Percentiles rank a stretch among this genome's conserved stretches.
phyloP scores from a whole-genome alignment of 768 basidiomycete genomes.

The Russula sp. region DNA sequence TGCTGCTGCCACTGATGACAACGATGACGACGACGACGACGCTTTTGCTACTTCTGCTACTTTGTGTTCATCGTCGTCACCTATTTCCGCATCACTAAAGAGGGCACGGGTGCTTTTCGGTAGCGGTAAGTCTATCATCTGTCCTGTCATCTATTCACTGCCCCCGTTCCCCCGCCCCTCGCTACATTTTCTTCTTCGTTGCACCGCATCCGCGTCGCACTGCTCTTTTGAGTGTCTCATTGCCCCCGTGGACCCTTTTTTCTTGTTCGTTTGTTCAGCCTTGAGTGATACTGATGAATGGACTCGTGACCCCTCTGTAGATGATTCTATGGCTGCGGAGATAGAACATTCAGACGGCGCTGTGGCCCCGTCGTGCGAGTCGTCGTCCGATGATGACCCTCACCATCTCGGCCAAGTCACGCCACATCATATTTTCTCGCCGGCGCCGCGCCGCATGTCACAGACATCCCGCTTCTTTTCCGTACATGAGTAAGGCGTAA shows the following conservation, averaged over 20 bases:
- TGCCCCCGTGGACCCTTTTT: not conserved
- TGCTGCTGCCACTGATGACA: not conserved
- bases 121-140: constrained; percentile 37
- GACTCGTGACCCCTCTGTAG: constrained; percentile 32
- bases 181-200: not conserved
- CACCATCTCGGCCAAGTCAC: constrained; percentile 62
- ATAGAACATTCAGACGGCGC: constrained; percentile 11
- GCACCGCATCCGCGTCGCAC: not conserved
- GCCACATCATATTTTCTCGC: constrained; percentile 65
- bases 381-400: constrained; percentile 68
- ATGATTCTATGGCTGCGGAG: constrained; percentile 49
- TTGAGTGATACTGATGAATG: constrained; percentile 2
- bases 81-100: constrained; percentile 31
- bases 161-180: too few species aligned
- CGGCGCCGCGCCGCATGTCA: constrained; percentile 45
- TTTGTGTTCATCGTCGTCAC: constrained; percentile 29
- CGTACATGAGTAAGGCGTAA: constrained; percentile 7
- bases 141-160: too few species aligned
- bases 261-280: not conserved
- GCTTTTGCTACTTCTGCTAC: not conserved
- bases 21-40: not conserved
- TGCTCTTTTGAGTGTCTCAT: not conserved
- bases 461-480: constrained; percentile 15
- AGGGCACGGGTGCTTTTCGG: constrained; percentile 33
- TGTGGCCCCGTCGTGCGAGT: constrained; percentile 30